phyloP scores from a whole-genome alignment of 805 yeast genomes.

The Yamadazyma sp. region DNA sequence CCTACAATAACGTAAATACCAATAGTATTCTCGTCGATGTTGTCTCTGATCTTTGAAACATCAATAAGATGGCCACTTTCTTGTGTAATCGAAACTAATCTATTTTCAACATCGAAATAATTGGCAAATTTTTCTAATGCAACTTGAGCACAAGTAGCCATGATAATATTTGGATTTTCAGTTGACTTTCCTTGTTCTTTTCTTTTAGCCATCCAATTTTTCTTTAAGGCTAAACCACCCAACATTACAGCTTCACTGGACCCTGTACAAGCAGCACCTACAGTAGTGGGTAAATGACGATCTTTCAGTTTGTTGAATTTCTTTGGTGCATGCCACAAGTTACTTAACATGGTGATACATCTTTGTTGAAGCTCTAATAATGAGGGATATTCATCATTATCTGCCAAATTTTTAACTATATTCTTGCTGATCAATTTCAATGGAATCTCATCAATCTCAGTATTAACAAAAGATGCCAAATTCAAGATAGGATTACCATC shows the following conservation, averaged over 20 bases:
- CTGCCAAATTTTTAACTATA: constrained; percentile 84
- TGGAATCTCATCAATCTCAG: constrained; percentile 47
- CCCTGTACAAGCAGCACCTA: constrained; percentile 93
- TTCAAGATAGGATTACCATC: constrained; percentile 86
- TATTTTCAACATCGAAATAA: constrained; percentile 86
- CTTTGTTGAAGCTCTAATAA: constrained; percentile 75
- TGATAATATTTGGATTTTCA: constrained; percentile 75
- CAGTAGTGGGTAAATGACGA: constrained; percentile 37
- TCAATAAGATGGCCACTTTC: constrained; percentile 66
- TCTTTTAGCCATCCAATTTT: constrained; percentile 75
- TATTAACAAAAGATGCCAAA: constrained; percentile 87
- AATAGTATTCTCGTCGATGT: constrained; percentile 87
- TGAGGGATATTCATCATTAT: constrained; percentile 90
- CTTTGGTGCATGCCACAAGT: constrained; percentile 74
- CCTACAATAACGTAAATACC: constrained; percentile 88
- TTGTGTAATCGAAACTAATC: constrained; percentile 64
- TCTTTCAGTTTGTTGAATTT: constrained; percentile 19
- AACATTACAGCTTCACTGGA: constrained; percentile 92
- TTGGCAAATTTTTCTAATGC: constrained; percentile 93
- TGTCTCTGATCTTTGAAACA: constrained; percentile 52
- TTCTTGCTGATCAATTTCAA: constrained; percentile 60
- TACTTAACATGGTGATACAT: constrained; percentile 75
- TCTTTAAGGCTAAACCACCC: constrained; percentile 91
- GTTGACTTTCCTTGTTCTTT: constrained; percentile 55
- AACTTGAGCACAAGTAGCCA: constrained; percentile 93